Base-by-base conservation (phyloP, 352 stramenopile genomes). In the Globisporangium rhizosaccharum region DNA sequence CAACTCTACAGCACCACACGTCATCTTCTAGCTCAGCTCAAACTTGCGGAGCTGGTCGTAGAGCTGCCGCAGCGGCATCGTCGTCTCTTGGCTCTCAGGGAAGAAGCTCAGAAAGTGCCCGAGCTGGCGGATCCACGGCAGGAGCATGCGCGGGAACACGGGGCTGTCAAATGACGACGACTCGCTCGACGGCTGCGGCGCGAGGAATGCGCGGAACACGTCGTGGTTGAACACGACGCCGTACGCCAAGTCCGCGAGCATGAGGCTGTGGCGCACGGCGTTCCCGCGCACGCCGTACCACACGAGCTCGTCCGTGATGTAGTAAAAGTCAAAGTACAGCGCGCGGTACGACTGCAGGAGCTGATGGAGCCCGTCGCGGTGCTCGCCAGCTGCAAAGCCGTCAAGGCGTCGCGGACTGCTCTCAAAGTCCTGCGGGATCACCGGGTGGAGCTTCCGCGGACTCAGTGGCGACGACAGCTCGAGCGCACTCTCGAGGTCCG, bases 291-390 rank as follows among this genome's bases (percentile, higher is more conserved):
- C 84, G 17, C 83, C 85, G 57, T 93, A 91, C 85, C 83, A 95
- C 44, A 93, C 81, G 37, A 95, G 66, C 59, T 95, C 85, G 67
- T 95, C 85, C 14, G 83, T 95, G 68, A 95, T 93, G 77, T 95
- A 95, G 72, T 92, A 95, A 51, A 95, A 95, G 60, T 95, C 85
- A 51, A 95, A 95, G 66, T 93, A 95, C 44, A 95, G 59, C 51
- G 82, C 81, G 3, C 83, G 85, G 66, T 92, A 95, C 26, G 76
- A 86, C 33, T 89, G 82, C 57, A 92, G 67, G 23, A 92, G 51
- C 45, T 86, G 78, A 30, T 80, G 81, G 14, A 90, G 42, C 4
- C 72, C 66, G 50, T 88, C 78, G 30, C 75, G 72, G 23, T 66
- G 57, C 7, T 71, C 51, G 39, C 48, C 44, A 17, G 61, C 54